Percentiles rank a stretch among this genome's conserved stretches.
Evolutionary conservation across 2,329 filamentous ascomycete genomes (phyloP).

Genomic region (Aquanectria penicillioides): DNA sequence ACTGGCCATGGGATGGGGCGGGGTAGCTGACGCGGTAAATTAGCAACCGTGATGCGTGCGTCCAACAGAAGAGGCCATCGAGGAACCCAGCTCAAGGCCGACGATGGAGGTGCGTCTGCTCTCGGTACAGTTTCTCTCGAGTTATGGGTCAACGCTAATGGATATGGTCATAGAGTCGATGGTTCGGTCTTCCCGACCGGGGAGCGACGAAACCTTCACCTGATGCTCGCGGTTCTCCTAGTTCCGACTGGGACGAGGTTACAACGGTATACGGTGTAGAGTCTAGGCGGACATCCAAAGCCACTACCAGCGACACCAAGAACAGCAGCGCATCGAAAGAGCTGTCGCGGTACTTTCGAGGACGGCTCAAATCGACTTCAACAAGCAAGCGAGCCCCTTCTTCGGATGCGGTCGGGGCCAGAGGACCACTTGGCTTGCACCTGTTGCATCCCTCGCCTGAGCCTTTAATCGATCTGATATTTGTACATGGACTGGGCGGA

Average conservation of each 20-base stretch:
- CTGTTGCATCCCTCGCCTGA: slow-evolving; percentile 41
- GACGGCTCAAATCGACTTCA: background rate
- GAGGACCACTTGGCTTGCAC: slow-evolving; percentile 39
- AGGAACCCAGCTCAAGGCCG: background rate
- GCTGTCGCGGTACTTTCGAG: background rate
- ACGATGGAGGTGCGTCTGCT: background rate
- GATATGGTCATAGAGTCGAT: background rate
- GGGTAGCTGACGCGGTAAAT: background rate
- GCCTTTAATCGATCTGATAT: slow-evolving; percentile 50
- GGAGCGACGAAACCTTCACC: background rate
- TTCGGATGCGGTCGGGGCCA: slow-evolving; percentile 6
- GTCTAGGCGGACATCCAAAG: background rate
- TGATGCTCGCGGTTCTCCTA: background rate
- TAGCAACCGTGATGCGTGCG: background rate
- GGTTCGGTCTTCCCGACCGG: background rate
- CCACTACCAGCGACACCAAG: background rate
- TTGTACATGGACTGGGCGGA: slow-evolving; percentile 55
- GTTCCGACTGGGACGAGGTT: background rate
- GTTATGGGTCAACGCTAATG: background rate
- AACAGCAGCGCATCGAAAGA: background rate
- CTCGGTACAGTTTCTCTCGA: background rate
- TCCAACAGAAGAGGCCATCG: background rate
- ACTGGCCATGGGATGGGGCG: background rate
- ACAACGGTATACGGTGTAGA: background rate
- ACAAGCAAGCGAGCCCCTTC: background rate